A percentile compares a stretch with the other conserved stretches of the same genome.
Conservation (phyloP, 352 stramenopile genomes). For the Pythium volutum region DNA sequence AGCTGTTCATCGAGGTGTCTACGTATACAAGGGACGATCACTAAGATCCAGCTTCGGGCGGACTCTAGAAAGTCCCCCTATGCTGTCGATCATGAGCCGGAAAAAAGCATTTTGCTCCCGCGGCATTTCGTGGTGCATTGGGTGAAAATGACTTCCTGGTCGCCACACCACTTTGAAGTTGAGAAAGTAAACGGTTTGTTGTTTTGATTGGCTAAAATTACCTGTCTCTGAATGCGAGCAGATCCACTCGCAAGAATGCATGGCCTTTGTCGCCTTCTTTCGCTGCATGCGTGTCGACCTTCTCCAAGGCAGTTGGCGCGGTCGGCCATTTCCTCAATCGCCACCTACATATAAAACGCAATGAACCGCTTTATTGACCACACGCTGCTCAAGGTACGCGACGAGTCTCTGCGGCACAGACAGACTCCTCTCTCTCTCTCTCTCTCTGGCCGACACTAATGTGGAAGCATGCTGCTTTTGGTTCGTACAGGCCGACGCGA, state of each 20-base stretch:
- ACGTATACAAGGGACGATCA: no score
- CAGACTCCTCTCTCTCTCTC: neutral
- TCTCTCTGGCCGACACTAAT: no score
- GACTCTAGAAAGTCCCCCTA: no score
- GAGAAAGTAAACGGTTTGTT: neutral
- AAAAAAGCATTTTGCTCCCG: no score
- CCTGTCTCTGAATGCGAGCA: slow-evolving; percentile 29
- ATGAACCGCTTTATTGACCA: slow-evolving; percentile 78
- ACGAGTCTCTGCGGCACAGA: neutral
- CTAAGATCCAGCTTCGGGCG: no score
- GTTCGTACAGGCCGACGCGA: slow-evolving; percentile 49
- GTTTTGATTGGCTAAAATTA: slow-evolving; percentile 23
- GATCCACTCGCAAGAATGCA: neutral
- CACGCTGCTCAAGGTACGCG: slow-evolving; percentile 70
- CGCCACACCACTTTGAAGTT: no score
- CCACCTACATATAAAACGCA: neutral
- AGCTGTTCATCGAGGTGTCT: no score
- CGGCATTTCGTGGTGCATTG: no score
- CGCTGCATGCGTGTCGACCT: neutral
- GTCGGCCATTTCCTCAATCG: neutral
- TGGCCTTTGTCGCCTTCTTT: slow-evolving; percentile 11
- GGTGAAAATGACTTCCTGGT: no score
- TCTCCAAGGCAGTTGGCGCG: neutral
- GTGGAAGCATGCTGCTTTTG: no score
- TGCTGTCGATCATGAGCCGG: no score